A percentile compares a stretch with the other conserved stretches of the same genome.
Conservation (phyloP, 2,329 filamentous ascomycete genomes). For the Verticillium isaacii region DNA sequence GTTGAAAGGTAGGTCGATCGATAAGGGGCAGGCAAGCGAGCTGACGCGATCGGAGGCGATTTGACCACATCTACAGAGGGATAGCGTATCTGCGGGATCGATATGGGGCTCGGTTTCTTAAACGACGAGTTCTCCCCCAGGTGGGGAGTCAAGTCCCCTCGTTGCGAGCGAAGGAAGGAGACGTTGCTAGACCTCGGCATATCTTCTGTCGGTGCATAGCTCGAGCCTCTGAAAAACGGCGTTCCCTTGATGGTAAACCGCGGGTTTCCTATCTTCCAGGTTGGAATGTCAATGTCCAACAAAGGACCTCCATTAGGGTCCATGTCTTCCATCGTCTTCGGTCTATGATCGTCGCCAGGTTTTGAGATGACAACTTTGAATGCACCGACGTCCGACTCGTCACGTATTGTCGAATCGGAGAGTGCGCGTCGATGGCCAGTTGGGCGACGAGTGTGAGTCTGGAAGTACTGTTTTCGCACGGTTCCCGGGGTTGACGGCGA, state of each 20-base stretch:
- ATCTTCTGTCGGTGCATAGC: constrained; percentile 72
- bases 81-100: constrained; percentile 29
- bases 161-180: constrained; percentile 37
- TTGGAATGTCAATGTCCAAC: constrained; percentile 73
- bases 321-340: constrained; percentile 59
- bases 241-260: constrained; percentile 74
- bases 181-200: constrained; percentile 55
- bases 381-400: constrained; percentile 60
- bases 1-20: constrained; percentile 45
- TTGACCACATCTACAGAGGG: constrained; percentile 13
- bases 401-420: constrained; percentile 74
- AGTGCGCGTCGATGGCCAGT: constrained; percentile 56
- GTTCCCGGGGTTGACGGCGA: constrained; percentile 31
- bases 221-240: constrained; percentile 74
- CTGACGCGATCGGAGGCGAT: constrained; percentile 22
- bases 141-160: constrained; percentile 23
- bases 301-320: constrained; percentile 42
- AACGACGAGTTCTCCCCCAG: constrained; percentile 20
- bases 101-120: constrained; percentile 31
- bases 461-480: constrained; percentile 26
- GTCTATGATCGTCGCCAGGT: constrained; percentile 53
- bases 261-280: constrained; percentile 78
- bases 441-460: constrained; percentile 19
- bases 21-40: constrained; percentile 33
- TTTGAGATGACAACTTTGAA: constrained; percentile 80